Evolutionary conservation across 305 asterid genomes (phyloP).

Genomic region (Coffea humblotiana): DNA sequence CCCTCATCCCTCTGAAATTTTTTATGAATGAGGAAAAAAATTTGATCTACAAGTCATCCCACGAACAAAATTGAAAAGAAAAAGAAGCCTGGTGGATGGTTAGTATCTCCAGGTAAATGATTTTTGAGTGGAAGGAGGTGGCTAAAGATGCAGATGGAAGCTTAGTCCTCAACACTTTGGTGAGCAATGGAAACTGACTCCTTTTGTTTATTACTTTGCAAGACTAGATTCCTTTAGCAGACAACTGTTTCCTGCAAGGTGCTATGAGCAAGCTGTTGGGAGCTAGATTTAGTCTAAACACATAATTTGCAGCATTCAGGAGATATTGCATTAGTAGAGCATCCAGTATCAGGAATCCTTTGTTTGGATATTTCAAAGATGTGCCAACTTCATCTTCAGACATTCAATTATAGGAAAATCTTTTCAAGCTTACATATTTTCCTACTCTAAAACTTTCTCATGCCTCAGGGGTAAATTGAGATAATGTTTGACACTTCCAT

Average conservation of each 20-base stretch:
- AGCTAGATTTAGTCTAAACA: neutral
- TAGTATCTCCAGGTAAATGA: neutral
- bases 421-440: neutral
- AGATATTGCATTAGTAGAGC: neutral
- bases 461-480: neutral
- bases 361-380: neutral
- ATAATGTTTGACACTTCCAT: neutral
- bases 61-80: neutral
- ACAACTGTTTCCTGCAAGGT: neutral
- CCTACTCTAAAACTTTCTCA: neutral
- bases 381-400: neutral
- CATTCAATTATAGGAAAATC: no score
- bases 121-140: neutral
- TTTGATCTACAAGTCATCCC: no score
- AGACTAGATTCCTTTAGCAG: neutral
- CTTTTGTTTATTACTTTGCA: neutral
- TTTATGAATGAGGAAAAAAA: neutral
- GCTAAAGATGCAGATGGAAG: neutral
- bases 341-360: neutral
- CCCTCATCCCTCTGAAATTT: neutral
- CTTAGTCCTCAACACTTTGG: neutral
- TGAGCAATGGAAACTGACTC: neutral
- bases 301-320: no score
- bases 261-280: neutral
- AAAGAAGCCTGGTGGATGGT: neutral